Conservation (phyloP, 306 rosid species). For the Hippophae rhamnoides region DNA sequence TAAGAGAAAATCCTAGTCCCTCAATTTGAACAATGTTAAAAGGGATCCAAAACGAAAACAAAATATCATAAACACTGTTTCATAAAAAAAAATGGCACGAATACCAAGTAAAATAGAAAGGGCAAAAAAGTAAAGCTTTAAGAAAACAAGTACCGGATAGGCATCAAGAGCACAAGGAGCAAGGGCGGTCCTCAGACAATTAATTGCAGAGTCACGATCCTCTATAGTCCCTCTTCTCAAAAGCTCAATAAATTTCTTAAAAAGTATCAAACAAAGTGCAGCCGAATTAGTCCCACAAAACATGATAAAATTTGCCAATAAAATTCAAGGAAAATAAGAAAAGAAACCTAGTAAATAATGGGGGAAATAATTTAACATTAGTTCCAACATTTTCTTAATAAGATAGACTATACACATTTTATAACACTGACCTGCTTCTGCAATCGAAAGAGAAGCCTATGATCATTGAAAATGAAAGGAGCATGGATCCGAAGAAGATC, state of each 20-base stretch:
- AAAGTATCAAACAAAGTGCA: constrained; percentile 1
- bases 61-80: too few species aligned
- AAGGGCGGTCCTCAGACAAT: constrained; percentile 68
- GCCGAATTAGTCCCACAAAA: background rate
- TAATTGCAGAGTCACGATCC: constrained; percentile 78
- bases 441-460: constrained; percentile 78
- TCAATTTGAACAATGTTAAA: too few species aligned
- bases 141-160: constrained; percentile 55
- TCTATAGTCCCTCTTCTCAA: constrained; percentile 70
- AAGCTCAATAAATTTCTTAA: constrained; percentile 87
- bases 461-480: constrained; percentile 78
- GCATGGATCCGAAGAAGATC: constrained; percentile 70
- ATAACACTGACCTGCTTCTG: constrained; percentile 68
- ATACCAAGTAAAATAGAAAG: background rate
- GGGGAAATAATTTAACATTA: background rate
- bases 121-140: background rate
- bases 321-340: background rate
- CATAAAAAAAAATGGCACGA: background rate
- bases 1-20: too few species aligned
- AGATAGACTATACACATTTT: background rate
- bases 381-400: constrained; percentile 4
- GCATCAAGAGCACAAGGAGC: constrained; percentile 99
- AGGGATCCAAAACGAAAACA: too few species aligned
- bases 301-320: background rate
- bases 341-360: background rate